Evolutionary conservation across 2,329 filamentous ascomycete genomes (phyloP).

Genomic region (Fusarium pseudoanthophilum): DNA sequence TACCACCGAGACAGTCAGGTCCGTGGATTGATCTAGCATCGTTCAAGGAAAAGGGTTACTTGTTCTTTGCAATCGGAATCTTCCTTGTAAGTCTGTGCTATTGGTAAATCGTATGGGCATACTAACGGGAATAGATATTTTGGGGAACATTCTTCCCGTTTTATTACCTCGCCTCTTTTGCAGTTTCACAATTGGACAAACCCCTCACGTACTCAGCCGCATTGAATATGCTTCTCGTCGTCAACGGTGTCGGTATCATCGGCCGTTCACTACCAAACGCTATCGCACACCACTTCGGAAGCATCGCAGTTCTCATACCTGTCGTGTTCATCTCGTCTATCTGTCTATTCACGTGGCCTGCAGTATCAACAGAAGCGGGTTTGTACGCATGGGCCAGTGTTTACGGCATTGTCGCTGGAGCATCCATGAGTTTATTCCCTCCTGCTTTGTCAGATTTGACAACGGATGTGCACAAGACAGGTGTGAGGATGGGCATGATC

Average conservation of each 20-base stretch:
- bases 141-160: slow-evolving; percentile 13
- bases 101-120: neutral
- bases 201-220: neutral
- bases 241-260: slow-evolving; percentile 1
- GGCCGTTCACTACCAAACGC: slow-evolving; percentile 6
- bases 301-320: neutral
- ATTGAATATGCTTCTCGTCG: neutral
- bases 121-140: neutral
- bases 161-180: slow-evolving; percentile 9
- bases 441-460: neutral
- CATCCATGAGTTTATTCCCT: neutral
- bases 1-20: slow-evolving; percentile 3
- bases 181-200: neutral
- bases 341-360: neutral
- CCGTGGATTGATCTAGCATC: slow-evolving; percentile 8
- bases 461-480: neutral
- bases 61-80: slow-evolving; percentile 14
- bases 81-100: neutral
- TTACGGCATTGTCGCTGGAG: neutral
- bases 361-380: neutral
- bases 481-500: neutral
- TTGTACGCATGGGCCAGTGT: neutral
- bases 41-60: slow-evolving; percentile 1
- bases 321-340: neutral
- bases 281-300: neutral